Evolutionary conservation across 805 yeast species (phyloP), one percentile per base, ranked within the genome.

Genomic region (Cyberlindnera mrakii): DNA sequence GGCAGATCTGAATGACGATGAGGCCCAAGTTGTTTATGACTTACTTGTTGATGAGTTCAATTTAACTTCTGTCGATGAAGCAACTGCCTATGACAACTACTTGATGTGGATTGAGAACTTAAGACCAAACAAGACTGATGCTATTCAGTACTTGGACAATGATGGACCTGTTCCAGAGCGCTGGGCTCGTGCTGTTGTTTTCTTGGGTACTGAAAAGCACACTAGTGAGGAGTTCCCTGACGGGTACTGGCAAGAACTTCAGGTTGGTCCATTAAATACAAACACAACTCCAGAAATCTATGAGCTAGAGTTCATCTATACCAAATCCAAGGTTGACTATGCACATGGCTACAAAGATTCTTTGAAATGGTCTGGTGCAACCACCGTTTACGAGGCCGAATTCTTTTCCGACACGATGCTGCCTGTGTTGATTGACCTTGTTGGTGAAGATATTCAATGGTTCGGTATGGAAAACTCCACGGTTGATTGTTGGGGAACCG

Each of bases 111-210:
- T 55, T 17, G 59, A 55, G 44, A 37, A 45, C 1, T 34, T 57
- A 29, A 43, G 51, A 33, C 62, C 60, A 42, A 57, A 57, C 50
- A 57, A 58, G 42, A 52, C 62, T 3, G 60, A 49, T 42, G 62
- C 60, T 16, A 17, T 54, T 11, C 36, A 25, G 4, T 55, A 47
- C 43, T 43, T 58, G 44, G 61, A 57, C 38, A 30, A 33, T 23
- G 41, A 51, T 31, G 52, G 49, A 18, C 45, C 48, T 3, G 37
- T 42, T 14, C 62, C 61, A 29, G 52, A 41, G 8, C 48, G 53
- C 35, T 50, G 49, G 29, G 59, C 59, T 31, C 44, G 42, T 25
- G 56, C 57, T 6, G 44, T 43, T 6, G n/a, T 55, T 14, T 55
- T 53, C 45, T 50, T 55, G 30, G 59, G 59, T 46, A 47, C 51